These are phyloP conservation scores for Apiotrichum sp. DNA, from an alignment of 1,284 basidiomycete species.

Conservation along the genomic window DNA sequence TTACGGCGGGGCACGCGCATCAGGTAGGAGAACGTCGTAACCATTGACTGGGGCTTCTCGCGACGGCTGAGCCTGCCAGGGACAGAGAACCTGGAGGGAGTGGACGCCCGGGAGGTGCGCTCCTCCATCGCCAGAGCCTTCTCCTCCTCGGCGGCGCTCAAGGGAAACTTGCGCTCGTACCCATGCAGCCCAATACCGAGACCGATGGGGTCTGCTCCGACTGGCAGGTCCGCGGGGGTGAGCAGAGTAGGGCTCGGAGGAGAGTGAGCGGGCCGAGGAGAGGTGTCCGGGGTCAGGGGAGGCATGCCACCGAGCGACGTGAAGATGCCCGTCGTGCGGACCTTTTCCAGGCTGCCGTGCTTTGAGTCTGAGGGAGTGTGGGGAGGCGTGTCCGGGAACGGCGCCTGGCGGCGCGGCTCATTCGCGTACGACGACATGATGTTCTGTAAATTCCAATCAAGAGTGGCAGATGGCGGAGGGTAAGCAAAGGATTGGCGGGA, in stretches of 20 bases:
- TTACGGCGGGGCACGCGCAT: constrained; percentile 32
- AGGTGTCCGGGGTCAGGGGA: constrained; percentile 13
- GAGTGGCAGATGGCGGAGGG: not conserved
- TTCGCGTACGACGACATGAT: not conserved
- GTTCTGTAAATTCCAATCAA: no score
- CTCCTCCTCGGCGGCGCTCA: not conserved
- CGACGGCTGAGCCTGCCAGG: constrained; percentile 4
- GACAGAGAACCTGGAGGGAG: not conserved
- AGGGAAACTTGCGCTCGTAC: not conserved
- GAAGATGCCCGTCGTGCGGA: not conserved
- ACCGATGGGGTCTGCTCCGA: constrained; percentile 3
- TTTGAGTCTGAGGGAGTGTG: constrained; percentile 2
- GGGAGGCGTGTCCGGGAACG: constrained; percentile 12
- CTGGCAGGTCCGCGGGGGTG: constrained; percentile 5
- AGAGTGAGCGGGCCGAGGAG: constrained; percentile 14
- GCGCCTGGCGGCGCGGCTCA: not conserved
- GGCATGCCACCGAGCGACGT: constrained; percentile 8
- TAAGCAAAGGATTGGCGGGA: no score
- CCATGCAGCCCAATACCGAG: constrained; percentile 9
- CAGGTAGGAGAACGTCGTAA: constrained; percentile 20
- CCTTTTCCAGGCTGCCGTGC: not conserved
- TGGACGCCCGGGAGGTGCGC: not conserved
- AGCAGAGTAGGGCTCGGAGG: not conserved
- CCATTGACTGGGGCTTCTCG: constrained; percentile 11
- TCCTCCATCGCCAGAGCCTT: constrained; percentile 8